Percentiles rank a stretch among this genome's conserved stretches.
phyloP scores from a whole-genome alignment of 805 yeast species.

The Saccharomycopsis guyanensis region DNA sequence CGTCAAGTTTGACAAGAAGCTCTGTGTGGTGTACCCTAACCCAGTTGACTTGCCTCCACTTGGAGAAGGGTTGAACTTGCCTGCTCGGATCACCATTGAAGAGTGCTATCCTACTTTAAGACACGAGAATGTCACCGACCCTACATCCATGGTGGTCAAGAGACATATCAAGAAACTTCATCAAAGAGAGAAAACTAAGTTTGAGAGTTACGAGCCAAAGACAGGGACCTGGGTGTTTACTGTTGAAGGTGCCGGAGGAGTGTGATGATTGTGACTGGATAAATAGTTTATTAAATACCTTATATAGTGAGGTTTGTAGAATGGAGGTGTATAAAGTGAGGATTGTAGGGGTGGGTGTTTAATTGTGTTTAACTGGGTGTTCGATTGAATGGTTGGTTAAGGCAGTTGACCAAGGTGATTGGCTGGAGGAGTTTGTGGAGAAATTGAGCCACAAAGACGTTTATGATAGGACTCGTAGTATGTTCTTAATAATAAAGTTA shows the following conservation, averaged over 20 bases:
- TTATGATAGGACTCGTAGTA: too few relatives aligned
- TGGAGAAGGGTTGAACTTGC: conserved; percentile 81
- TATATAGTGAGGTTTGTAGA: too few relatives aligned
- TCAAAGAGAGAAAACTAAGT: conserved; percentile 48
- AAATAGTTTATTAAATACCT: too few relatives aligned
- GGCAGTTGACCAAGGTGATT: too few relatives aligned
- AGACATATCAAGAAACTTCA: conserved; percentile 65
- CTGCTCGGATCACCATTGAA: conserved; percentile 64
- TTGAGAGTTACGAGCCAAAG: conserved; percentile 68
- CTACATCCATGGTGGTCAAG: conserved; percentile 61
- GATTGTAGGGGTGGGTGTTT: too few relatives aligned
- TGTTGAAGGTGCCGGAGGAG: conserved; percentile 28
- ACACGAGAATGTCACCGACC: conserved; percentile 67
- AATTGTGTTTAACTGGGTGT: too few relatives aligned
- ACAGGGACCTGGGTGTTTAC: conserved; percentile 67
- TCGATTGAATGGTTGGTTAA: too few relatives aligned
- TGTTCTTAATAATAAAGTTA: too few relatives aligned
- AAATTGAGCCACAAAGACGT: too few relatives aligned
- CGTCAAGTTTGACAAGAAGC: conserved; percentile 50
- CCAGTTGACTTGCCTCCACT: conserved; percentile 47
- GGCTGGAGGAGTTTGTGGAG: too few relatives aligned
- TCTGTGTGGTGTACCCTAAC: conserved; percentile 69
- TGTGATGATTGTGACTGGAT: too few relatives aligned
- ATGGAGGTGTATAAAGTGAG: too few relatives aligned
- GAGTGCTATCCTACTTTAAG: conserved; percentile 76